A percentile compares a stretch with the other conserved stretches of the same genome.
Conservation (phyloP, 176 grass and related monocot species). For the Ampelocalamus luodianensis region DNA sequence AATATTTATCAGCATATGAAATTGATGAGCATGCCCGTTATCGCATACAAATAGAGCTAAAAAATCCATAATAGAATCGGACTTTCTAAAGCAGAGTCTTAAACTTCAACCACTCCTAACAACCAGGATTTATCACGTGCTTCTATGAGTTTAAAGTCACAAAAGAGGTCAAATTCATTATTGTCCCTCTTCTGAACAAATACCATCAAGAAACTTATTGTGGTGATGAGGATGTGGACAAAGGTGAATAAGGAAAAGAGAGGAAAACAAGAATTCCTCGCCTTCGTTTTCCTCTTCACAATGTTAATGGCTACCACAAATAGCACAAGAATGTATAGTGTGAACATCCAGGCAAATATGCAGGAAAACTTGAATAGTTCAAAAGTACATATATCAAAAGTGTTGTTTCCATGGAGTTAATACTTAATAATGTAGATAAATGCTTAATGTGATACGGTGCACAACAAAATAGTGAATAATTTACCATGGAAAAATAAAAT, state of each 20-base stretch:
- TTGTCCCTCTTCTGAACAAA: constrained; percentile 20
- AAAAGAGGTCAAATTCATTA: neutral
- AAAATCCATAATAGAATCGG: neutral
- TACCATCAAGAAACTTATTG: neutral
- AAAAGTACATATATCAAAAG: neutral
- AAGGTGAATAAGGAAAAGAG: constrained; percentile 17
- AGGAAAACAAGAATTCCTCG: constrained; percentile 11
- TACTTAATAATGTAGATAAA: constrained; percentile 15
- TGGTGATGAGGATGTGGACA: neutral
- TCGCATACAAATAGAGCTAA: neutral
- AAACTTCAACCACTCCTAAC: constrained; percentile 7
- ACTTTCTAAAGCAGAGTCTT: neutral
- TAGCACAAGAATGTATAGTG: constrained; percentile 12
- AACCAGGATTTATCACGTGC: neutral
- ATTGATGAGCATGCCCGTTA: neutral
- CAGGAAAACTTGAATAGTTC: constrained; percentile 21
- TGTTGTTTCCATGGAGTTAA: neutral
- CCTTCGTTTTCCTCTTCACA: constrained; percentile 15
- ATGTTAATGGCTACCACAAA: constrained; percentile 19
- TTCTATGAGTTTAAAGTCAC: neutral
- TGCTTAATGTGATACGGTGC: neutral
- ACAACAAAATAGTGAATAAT: neutral
- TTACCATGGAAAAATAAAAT: constrained; percentile 8
- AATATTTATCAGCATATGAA: neutral
- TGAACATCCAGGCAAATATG: constrained; percentile 29